Base-by-base conservation (phyloP, 2,329 filamentous ascomycete genomes). In the Penicillium aurantiogriseum region DNA sequence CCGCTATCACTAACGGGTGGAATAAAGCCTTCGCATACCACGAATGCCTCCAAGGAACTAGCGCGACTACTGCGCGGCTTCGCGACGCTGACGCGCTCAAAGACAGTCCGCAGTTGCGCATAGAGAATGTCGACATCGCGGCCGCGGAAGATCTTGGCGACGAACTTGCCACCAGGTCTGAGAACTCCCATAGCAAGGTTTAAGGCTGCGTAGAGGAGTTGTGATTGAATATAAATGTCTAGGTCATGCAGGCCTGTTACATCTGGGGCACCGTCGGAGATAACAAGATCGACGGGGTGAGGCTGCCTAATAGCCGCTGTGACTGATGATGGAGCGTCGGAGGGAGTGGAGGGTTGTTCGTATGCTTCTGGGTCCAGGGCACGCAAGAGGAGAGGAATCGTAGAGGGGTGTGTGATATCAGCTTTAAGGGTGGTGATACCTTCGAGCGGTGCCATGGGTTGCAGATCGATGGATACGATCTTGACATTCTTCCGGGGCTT, bases 151-250 rank as follows among this genome's bases (percentile, higher is more conserved):
- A 99, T 97, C 80, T 99, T 99, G 58, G 94, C 94, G 8, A 99
- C 93, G 67, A 99, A 99, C 70, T 91, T 96, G 61, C 94, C 94
- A 43, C 94, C 94, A 0, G 92, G 92, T 58, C 90, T 89, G 23
- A 99, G 84, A 13, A 99, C 92, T 71, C 93, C 96, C 13, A 97
- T 85, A 0, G 94, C 92, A 3, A 99, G 85, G 73, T 97, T 96
- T 21, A 99, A 84, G 0, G 94, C 94, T 0, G 93, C 91, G 75
- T 95, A 97, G 49, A 99, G 87, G 9, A 99, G 83, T 76, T 97
- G 94, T 9, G 90, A 92, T 77, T 99, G 94, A 19, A 99, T 90
- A 76, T 99, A 99, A 66, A 97, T 97, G 76, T 99, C 94, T 36
- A 99, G 85, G 73, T 99, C 94, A 74, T 99, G 94, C 1, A 99